Evolutionary conservation across 1,284 basidiomycete species (phyloP), one percentile per base, ranked within the genome.

Genomic region (Butyriboletus appendiculatus): DNA sequence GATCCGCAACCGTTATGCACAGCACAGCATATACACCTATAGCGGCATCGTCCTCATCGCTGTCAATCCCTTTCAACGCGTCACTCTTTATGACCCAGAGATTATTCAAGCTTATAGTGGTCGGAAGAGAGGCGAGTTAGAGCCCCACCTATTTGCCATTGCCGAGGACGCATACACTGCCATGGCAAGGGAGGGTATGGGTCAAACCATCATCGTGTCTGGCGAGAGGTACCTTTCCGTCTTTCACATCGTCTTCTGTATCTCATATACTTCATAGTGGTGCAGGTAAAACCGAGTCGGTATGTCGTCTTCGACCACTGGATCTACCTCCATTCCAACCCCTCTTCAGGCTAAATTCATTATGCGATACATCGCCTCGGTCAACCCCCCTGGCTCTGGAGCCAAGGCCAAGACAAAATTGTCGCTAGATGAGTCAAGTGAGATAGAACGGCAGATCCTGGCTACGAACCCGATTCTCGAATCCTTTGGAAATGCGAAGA

Each of bases 401-500:
- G 72, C 78, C 49, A 88, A 88, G 74, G 73, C 80, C 16, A 87
- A 78, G 72, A 82, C 82, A 16, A 92, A 92, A 65, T 75, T 81
- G 42, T 86, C 86, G 9, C 68, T 90, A 49, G 88, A 92, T 64
- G 90, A 92, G 61, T 90, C 90, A 2, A 96, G 90, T 70, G 96
- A 98, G 73, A 94, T 96, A 57, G 97, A 99, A 71, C 86, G 90
- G 52, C 96, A 98, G 72, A 99, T 99, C 58, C 79, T 99, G 45
- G 97, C 97, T 34, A 98, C 96, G 33, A 99, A 99, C 70, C 97
- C 97, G 18, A 98, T 98, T 67, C 90, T 99, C 69, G 97, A 99
- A 75, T 94, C 97, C 0, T 99, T 99, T 64, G 97, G 97, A 65
- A 99, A 99, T 73, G 97, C 97, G 18, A 99, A 99, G 76, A 99